Evolutionary conservation across 768 basidiomycete genomes (phyloP).

Genomic region (Lentinula edodes): DNA sequence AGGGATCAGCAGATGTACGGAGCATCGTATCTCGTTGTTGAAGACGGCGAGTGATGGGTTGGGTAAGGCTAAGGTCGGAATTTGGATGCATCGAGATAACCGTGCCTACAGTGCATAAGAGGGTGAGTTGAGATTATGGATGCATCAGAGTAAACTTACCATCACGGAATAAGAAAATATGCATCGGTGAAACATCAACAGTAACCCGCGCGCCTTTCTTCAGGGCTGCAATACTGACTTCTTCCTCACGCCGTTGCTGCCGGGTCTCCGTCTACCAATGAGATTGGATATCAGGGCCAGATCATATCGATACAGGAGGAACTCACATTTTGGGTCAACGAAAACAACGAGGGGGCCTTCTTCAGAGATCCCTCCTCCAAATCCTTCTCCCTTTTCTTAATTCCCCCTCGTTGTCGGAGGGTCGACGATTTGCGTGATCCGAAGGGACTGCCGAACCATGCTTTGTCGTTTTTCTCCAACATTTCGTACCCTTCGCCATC

Average conservation of each 20-base stretch:
- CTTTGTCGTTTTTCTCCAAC: conserved; percentile 22
- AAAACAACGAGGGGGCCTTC: conserved; percentile 2
- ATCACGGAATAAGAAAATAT: conserved; percentile 62
- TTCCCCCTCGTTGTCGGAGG: conserved; percentile 1
- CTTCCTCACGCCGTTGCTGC: conserved; percentile 1
- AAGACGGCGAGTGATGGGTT: conserved; percentile 54
- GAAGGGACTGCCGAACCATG: conserved; percentile 19
- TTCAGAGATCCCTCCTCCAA: conserved; percentile 10
- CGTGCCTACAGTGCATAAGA: conserved; percentile 37
- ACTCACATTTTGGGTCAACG: neutral
- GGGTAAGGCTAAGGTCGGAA: conserved; percentile 40
- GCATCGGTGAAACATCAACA: conserved; percentile 57
- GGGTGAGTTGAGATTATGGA: neutral
- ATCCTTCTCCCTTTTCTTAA: conserved; percentile 6
- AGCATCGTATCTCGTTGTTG: conserved; percentile 54
- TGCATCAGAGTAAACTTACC: conserved; percentile 30
- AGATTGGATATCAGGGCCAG: neutral
- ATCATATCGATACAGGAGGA: neutral
- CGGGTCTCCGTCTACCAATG: conserved; percentile 7
- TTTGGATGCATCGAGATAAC: conserved; percentile 55
- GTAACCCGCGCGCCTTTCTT: conserved; percentile 51
- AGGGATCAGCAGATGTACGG: conserved; percentile 58
- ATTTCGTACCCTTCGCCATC: conserved; percentile 6
- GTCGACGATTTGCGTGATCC: conserved; percentile 9
- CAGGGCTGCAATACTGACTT: conserved; percentile 20